A percentile compares a stretch with the other conserved stretches of the same genome.
Conservation (phyloP, 306 rosid species). For the Prunus fruticosa region DNA sequence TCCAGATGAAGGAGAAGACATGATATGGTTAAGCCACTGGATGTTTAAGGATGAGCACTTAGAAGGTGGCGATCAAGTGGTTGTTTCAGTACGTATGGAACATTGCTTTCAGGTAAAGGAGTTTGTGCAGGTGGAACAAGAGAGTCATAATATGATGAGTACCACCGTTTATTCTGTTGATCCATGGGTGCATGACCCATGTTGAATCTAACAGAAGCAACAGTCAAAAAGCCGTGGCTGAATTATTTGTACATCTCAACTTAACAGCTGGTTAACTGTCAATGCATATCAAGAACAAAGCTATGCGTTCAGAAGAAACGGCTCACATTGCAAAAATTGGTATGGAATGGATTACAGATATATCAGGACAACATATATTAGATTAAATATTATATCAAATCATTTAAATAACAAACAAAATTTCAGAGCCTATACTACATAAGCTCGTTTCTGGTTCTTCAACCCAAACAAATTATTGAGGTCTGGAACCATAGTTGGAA, state of each 20-base stretch:
- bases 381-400: no score
- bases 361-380: no score
- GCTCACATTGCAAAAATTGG: no score
- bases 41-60: neutral
- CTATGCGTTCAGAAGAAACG: no score
- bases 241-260: neutral
- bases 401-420: neutral
- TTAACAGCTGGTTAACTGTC: no score
- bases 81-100: neutral
- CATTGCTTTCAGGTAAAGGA: neutral
- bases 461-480: slow-evolving; percentile 68
- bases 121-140: no score
- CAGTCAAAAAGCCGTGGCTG: neutral
- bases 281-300: no score
- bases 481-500: slow-evolving; percentile 59
- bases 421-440: slow-evolving; percentile 23
- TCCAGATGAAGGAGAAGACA: neutral
- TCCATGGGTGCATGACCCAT: no score
- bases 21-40: slow-evolving; percentile 11
- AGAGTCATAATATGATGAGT: no score
- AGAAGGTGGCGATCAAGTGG: neutral
- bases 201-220: neutral
- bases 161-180: no score
- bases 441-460: slow-evolving; percentile 44
- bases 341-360: no score